These are phyloP conservation scores for Pezicula rhizophila DNA, from an alignment of 2,329 filamentous ascomycete species.

Conservation along the genomic window DNA sequence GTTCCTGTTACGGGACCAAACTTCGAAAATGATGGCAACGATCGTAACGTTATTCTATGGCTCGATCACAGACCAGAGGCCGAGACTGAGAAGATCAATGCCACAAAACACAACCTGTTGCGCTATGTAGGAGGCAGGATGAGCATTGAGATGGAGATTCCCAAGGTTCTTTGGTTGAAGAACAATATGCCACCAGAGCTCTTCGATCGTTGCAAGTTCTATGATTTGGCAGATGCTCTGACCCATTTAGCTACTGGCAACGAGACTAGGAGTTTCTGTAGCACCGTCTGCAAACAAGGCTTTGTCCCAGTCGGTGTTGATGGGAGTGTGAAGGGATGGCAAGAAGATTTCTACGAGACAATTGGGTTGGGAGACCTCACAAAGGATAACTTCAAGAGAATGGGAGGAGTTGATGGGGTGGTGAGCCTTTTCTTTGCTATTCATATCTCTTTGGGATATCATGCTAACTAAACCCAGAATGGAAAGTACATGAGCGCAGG, in stretches of 20 bases:
- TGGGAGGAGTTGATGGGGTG: conserved; percentile 92
- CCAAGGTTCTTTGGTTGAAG: conserved; percentile 97
- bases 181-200: conserved; percentile 92
- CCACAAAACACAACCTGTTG: conserved; percentile 83
- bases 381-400: conserved; percentile 82
- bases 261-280: conserved; percentile 90
- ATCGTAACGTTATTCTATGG: conserved; percentile 95
- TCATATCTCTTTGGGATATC: conserved; percentile 1
- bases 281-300: conserved; percentile 94
- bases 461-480: conserved; percentile 53
- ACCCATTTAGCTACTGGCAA: conserved; percentile 91
- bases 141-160: conserved; percentile 99
- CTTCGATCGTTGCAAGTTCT: conserved; percentile 93
- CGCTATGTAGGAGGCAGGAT: conserved; percentile 96
- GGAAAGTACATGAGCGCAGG: conserved; percentile 87
- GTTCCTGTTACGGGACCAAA: conserved; percentile 83
- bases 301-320: conserved; percentile 96
- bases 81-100: conserved; percentile 91
- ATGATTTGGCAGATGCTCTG: conserved; percentile 86
- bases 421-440: conserved; percentile 55
- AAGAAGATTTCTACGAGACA: conserved; percentile 82
- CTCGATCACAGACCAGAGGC: conserved; percentile 88
- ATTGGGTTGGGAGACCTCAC: conserved; percentile 83
- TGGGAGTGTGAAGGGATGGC: conserved; percentile 96
- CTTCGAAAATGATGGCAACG: conserved; percentile 73